phyloP scores from a whole-genome alignment of 495 filamentous ascomycete species.

The Aspergillus heteromorphus region DNA sequence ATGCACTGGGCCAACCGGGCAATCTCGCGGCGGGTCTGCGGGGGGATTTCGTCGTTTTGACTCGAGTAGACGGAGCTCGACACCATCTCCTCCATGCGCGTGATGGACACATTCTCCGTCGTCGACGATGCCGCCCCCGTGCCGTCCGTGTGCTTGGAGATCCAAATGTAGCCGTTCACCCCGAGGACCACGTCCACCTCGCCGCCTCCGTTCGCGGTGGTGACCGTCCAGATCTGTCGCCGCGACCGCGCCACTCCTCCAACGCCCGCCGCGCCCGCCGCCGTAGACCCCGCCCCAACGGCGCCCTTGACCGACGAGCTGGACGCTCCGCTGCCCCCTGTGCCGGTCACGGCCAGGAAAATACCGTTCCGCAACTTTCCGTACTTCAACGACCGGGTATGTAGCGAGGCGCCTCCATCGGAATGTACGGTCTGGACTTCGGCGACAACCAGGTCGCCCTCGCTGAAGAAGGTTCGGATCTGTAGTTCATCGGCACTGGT shows the following conservation, averaged over 20 bases:
- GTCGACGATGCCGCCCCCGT: conserved; percentile 45
- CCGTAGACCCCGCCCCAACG: conserved; percentile 18
- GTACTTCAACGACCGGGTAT: conserved; percentile 86
- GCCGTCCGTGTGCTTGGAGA: conserved; percentile 66
- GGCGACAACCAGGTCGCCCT: conserved; percentile 84
- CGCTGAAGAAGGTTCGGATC: conserved; percentile 86
- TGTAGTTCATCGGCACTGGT: conserved; percentile 94
- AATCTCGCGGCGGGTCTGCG: conserved; percentile 80
- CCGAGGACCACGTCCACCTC: conserved; percentile 83
- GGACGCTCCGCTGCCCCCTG: conserved; percentile 61
- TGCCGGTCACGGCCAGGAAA: conserved; percentile 74
- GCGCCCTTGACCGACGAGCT: conserved; percentile 31
- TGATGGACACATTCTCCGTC: conserved; percentile 57
- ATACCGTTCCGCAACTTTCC: conserved; percentile 91
- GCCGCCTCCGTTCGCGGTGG: conserved; percentile 61
- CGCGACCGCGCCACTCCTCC: conserved; percentile 73
- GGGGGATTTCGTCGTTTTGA: conserved; percentile 77
- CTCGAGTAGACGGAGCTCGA: conserved; percentile 76
- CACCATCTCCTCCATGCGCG: conserved; percentile 75
- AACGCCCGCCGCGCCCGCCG: conserved; percentile 20
- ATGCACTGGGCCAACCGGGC: conserved; percentile 74
- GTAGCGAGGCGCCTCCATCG: conserved; percentile 78
- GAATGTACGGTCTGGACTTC: conserved; percentile 81
- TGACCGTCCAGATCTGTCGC: conserved; percentile 81
- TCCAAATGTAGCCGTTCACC: conserved; percentile 95